phyloP scores from a whole-genome alignment of 352 stramenopile genomes.

The Phytophthora pini region DNA sequence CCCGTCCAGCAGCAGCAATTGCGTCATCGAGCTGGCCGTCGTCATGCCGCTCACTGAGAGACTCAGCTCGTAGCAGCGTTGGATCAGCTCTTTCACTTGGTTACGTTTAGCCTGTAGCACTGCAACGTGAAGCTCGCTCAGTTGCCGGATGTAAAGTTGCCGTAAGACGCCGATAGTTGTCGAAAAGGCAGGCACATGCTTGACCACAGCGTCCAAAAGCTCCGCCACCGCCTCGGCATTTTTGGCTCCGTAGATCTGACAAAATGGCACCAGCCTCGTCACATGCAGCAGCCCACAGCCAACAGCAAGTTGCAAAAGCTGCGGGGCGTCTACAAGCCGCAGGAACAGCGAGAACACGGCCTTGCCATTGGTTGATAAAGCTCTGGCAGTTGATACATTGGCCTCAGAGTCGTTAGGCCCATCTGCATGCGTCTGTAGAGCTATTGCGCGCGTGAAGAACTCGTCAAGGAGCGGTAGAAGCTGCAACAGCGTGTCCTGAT shows the following conservation, averaged over 20 bases:
- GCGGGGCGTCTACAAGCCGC: conserved; percentile 21
- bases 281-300: conserved; percentile 47
- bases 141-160: conserved; percentile 52
- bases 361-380: conserved; percentile 17
- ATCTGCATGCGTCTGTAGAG: conserved; percentile 22
- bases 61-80: conserved; percentile 50
- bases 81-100: conserved; percentile 53
- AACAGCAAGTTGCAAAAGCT: conserved; percentile 31
- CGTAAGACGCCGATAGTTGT: conserved; percentile 27
- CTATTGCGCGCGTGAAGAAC: conserved; percentile 35
- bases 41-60: conserved; percentile 44
- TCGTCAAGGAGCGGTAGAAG: conserved; percentile 38
- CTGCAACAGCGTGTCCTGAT: background rate
- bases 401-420: background rate
- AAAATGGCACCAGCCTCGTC: conserved; percentile 64
- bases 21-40: conserved; percentile 16
- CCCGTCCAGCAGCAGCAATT: conserved; percentile 44
- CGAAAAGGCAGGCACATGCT: conserved; percentile 28
- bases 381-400: background rate
- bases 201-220: conserved; percentile 36
- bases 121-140: conserved; percentile 39
- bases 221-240: conserved; percentile 35
- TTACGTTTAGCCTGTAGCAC: conserved; percentile 34
- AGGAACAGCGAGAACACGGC: conserved; percentile 53
- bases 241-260: conserved; percentile 56